phyloP scores from a whole-genome alignment of 805 yeast genomes.

The Cyberlindnera mrakii region DNA sequence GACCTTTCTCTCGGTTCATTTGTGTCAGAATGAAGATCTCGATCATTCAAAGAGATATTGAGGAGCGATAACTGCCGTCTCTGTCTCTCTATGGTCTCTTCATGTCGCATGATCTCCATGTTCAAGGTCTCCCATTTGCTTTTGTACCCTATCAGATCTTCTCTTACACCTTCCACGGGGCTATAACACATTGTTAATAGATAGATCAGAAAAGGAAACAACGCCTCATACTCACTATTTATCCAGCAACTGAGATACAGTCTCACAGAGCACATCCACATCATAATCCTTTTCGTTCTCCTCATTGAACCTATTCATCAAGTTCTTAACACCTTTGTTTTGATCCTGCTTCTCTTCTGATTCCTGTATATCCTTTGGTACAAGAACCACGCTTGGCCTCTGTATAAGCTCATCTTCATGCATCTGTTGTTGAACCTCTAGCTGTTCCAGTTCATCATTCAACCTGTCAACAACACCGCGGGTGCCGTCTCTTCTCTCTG shows the following conservation, averaged over 20 bases:
- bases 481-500: slow-evolving; percentile 48
- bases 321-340: slow-evolving; percentile 26
- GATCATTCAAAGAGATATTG: slow-evolving; percentile 25
- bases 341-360: slow-evolving; percentile 9
- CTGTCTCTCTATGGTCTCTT: slow-evolving; percentile 38
- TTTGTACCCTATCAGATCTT: slow-evolving; percentile 22
- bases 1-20: slow-evolving; percentile 3
- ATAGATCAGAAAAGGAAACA: not conserved
- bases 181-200: slow-evolving; percentile 4
- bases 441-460: slow-evolving; percentile 29
- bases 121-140: slow-evolving; percentile 29
- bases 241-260: slow-evolving; percentile 30
- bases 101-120: slow-evolving; percentile 37
- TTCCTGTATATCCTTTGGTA: slow-evolving; percentile 16
- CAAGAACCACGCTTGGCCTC: slow-evolving; percentile 18
- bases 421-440: slow-evolving; percentile 2
- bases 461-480: slow-evolving; percentile 30
- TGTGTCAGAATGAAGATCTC: slow-evolving; percentile 2
- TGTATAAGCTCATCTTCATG: not conserved
- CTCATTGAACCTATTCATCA: slow-evolving; percentile 27
- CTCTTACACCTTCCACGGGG: slow-evolving; percentile 33
- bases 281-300: slow-evolving; percentile 28
- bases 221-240: slow-evolving; percentile 16
- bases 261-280: slow-evolving; percentile 39
- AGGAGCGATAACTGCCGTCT: slow-evolving; percentile 32